Percentiles rank a stretch among this genome's conserved stretches.
These are phyloP conservation scores for Boletus pseudopeckii DNA, from an alignment of 768 basidiomycete species.

Conservation along the genomic window DNA sequence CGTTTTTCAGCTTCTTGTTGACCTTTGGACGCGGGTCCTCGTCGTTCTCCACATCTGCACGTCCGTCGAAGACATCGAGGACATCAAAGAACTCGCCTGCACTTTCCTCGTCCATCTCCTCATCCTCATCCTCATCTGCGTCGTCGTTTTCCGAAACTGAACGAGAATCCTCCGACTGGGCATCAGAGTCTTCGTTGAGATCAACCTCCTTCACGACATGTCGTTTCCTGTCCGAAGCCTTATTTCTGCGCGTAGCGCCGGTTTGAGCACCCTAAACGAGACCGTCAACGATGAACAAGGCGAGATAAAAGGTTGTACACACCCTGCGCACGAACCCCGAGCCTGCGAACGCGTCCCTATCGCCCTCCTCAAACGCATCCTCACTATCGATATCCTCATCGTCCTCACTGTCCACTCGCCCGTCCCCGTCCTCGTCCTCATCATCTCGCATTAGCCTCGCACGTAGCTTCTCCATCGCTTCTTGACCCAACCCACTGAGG, in stretches of 20 bases:
- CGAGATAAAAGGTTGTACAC: background rate
- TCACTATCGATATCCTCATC: slow-evolving; percentile 89
- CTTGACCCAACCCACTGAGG: slow-evolving; percentile 25
- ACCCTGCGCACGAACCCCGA: slow-evolving; percentile 40
- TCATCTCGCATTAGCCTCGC: slow-evolving; percentile 52
- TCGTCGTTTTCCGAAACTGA: slow-evolving; percentile 26
- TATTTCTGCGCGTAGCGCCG: slow-evolving; percentile 13
- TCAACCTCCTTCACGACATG: slow-evolving; percentile 53
- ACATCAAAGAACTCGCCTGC: slow-evolving; percentile 60
- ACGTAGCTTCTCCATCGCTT: slow-evolving; percentile 34
- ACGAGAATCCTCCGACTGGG: slow-evolving; percentile 21
- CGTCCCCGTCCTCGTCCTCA: slow-evolving; percentile 40
- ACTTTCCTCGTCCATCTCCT: slow-evolving; percentile 46
- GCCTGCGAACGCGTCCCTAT: slow-evolving; percentile 73
- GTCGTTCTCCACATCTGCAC: slow-evolving; percentile 37
- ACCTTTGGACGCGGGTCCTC: slow-evolving; percentile 10
- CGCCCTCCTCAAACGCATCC: slow-evolving; percentile 77
- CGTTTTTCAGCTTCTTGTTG: background rate
- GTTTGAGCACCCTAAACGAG: slow-evolving; percentile 23
- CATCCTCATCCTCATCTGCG: slow-evolving; percentile 32
- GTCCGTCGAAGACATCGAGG: slow-evolving; percentile 64
- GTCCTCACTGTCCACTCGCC: slow-evolving; percentile 57
- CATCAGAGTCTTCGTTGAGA: slow-evolving; percentile 56
- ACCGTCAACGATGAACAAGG: background rate
- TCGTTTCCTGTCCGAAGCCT: slow-evolving; percentile 26